Evolutionary conservation across 306 rosid genomes (phyloP).

Genomic region (Erythrophleum fordii): DNA sequence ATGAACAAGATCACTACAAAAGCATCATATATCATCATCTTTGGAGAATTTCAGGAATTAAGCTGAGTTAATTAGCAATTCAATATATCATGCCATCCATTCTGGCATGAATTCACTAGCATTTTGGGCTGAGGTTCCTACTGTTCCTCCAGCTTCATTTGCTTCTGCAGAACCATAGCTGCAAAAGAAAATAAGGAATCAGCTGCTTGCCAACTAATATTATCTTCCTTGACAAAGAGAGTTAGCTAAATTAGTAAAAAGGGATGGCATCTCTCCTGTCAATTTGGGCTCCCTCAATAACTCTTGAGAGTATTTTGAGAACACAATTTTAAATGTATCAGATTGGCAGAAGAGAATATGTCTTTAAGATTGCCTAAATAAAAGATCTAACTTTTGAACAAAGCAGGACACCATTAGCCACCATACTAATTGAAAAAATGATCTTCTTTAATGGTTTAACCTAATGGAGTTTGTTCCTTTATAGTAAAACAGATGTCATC

Average conservation of each 20-base stretch:
- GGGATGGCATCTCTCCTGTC: background rate
- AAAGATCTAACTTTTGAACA: background rate
- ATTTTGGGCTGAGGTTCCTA: constrained; percentile 46
- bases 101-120: constrained; percentile 45
- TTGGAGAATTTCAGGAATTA: background rate
- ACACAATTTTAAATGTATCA: background rate
- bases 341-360: too few species aligned
- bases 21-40: background rate
- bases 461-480: too few species aligned
- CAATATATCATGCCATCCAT: constrained; percentile 47
- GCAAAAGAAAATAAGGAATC: constrained; percentile 15
- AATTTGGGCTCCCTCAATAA: background rate
- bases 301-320: background rate
- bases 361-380: background rate
- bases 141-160: constrained; percentile 42
- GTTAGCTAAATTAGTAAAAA: background rate
- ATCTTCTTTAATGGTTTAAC: background rate
- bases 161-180: constrained; percentile 42
- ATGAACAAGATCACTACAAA: constrained; percentile 14
- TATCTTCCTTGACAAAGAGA: background rate
- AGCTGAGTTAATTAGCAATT: constrained; percentile 14
- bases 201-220: background rate
- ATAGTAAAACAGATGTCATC: background rate
- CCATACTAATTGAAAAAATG: too few species aligned
- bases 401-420: background rate